Evolutionary conservation across 2,329 filamentous ascomycete genomes (phyloP).

Genomic region (Plenodomus lindquistii): DNA sequence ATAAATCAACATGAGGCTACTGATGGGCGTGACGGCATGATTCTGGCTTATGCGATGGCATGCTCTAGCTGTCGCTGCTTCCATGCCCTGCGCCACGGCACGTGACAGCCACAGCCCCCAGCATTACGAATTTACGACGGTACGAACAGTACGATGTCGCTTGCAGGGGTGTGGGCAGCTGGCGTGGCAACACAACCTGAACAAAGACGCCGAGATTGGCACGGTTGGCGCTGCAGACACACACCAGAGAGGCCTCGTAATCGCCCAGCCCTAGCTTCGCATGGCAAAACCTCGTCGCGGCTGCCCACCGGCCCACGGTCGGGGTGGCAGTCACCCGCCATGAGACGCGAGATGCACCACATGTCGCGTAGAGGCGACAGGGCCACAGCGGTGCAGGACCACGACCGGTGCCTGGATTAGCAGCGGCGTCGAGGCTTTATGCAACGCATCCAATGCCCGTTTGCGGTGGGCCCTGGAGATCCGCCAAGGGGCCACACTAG

Average conservation of each 20-base stretch:
- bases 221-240: slow-evolving; percentile 10
- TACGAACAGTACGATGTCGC: background rate
- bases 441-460: slow-evolving; percentile 12
- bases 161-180: slow-evolving; percentile 5
- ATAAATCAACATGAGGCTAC: slow-evolving; percentile 4
- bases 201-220: slow-evolving; percentile 16
- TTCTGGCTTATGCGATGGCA: slow-evolving; percentile 9
- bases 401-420: slow-evolving; percentile 10
- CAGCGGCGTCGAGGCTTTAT: slow-evolving; percentile 10
- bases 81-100: slow-evolving; percentile 13
- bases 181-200: slow-evolving; percentile 20
- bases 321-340: slow-evolving; percentile 1
- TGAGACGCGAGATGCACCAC: slow-evolving; percentile 18
- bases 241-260: slow-evolving; percentile 15
- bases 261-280: slow-evolving; percentile 2
- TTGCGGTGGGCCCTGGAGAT: slow-evolving; percentile 9
- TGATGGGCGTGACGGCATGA: slow-evolving; percentile 8
- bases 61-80: slow-evolving; percentile 7
- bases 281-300: background rate
- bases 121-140: slow-evolving; percentile 16
- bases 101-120: slow-evolving; percentile 18
- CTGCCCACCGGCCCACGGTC: background rate
- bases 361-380: slow-evolving; percentile 1
- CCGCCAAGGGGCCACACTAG: slow-evolving; percentile 10
- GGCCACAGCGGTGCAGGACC: slow-evolving; percentile 6